Conservation (phyloP, 139 green algal species). For the Volvox africanus region DNA sequence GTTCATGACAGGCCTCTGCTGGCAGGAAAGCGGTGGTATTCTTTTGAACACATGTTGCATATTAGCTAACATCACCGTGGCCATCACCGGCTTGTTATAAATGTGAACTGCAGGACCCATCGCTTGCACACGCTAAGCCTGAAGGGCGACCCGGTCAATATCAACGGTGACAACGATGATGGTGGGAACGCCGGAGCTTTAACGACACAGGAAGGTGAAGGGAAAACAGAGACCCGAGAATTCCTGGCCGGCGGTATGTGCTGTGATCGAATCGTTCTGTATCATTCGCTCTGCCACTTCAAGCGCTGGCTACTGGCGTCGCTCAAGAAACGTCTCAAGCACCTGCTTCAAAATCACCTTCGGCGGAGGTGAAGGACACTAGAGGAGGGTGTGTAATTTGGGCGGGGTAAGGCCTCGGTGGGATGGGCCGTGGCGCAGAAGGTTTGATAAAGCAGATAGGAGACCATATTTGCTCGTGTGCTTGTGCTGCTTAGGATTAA, state of each 20-base stretch:
- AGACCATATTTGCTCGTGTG: background rate
- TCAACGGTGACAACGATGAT: background rate
- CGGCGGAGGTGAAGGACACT: background rate
- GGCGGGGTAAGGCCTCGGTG: background rate
- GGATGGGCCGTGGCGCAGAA: no score
- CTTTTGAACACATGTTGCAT: background rate
- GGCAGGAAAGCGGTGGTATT: background rate
- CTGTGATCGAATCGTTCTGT: conserved; percentile 6
- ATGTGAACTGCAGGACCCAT: background rate
- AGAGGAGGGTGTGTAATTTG: background rate
- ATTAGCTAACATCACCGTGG: background rate
- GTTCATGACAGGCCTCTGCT: no score
- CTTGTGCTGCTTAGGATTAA: background rate
- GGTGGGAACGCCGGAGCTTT: background rate
- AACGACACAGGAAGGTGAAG: background rate
- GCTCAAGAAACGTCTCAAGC: background rate
- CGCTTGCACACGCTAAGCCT: background rate
- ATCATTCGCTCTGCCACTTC: conserved; percentile 20
- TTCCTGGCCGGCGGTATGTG: conserved; percentile 7
- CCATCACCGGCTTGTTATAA: background rate
- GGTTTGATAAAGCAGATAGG: background rate
- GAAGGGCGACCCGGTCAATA: background rate
- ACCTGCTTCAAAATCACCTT: background rate
- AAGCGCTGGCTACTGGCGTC: background rate
- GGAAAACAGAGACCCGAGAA: background rate